These are phyloP conservation scores for Coniella lustricola DNA, from an alignment of 2,329 filamentous ascomycete genomes.

Conservation along the genomic window DNA sequence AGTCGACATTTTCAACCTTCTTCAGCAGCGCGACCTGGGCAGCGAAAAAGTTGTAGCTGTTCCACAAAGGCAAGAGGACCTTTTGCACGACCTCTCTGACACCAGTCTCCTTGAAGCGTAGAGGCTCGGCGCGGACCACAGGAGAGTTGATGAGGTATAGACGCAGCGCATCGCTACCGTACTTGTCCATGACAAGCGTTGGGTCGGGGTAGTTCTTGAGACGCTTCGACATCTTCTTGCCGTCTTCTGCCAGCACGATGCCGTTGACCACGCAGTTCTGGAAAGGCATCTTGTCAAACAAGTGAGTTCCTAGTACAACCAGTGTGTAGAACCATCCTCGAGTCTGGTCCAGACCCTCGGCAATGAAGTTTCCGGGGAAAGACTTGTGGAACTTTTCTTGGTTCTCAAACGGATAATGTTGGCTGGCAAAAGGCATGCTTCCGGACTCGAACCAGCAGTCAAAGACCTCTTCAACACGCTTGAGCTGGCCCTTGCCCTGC, in stretches of 20 bases:
- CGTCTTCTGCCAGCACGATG: constrained; percentile 87
- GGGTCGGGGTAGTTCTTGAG: constrained; percentile 96
- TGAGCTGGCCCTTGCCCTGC: constrained; percentile 75
- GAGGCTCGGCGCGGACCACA: constrained; percentile 82
- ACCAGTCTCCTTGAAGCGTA: constrained; percentile 84
- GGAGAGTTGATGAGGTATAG: constrained; percentile 97
- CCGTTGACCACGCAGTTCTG: constrained; percentile 96
- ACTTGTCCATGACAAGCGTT: constrained; percentile 71
- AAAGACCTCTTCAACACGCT: constrained; percentile 80
- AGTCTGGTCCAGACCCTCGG: constrained; percentile 79
- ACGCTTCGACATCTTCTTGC: constrained; percentile 98
- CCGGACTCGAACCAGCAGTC: constrained; percentile 98
- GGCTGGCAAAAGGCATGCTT: constrained; percentile 87
- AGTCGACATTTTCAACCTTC: constrained; percentile 74
- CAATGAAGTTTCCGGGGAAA: constrained; percentile 91
- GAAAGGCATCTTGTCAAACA: constrained; percentile 81
- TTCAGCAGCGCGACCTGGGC: constrained; percentile 80
- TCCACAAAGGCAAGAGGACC: constrained; percentile 87
- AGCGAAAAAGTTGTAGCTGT: constrained; percentile 94
- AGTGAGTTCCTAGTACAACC: constrained; percentile 77
- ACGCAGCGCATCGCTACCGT: constrained; percentile 85
- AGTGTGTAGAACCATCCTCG: constrained; percentile 96
- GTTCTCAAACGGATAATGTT: constrained; percentile 90
- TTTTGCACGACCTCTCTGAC: constrained; percentile 94
- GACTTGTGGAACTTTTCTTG: constrained; percentile 70